Conservation (phyloP, 2,329 filamentous ascomycete genomes). For the Aspergillus thermomutatus region DNA sequence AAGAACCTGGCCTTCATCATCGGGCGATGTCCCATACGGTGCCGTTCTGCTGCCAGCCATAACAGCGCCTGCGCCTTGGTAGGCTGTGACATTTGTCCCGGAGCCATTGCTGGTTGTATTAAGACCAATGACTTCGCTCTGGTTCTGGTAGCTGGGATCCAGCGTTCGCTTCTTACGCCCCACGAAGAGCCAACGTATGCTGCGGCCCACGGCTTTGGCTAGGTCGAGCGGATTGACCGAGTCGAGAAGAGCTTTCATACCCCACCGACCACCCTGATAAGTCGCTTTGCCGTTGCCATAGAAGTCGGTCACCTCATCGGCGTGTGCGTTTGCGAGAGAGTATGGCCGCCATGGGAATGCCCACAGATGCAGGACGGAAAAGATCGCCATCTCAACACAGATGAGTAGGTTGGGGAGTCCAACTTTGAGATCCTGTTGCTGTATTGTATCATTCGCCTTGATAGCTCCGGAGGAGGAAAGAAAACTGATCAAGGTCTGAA, state of each 20-base stretch:
- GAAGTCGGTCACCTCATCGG: slow-evolving; percentile 42
- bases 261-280: slow-evolving; percentile 64
- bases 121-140: slow-evolving; percentile 27
- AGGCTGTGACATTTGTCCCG: slow-evolving; percentile 21
- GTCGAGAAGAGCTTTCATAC: slow-evolving; percentile 63
- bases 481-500: slow-evolving; percentile 56
- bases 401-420: slow-evolving; percentile 75
- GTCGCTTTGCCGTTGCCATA: slow-evolving; percentile 45
- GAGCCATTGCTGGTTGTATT: slow-evolving; percentile 16
- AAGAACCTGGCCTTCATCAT: slow-evolving; percentile 39
- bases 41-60: slow-evolving; percentile 19
- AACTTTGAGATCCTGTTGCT: slow-evolving; percentile 73
- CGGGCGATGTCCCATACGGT: slow-evolving; percentile 23
- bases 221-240: slow-evolving; percentile 81
- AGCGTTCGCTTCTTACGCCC: slow-evolving; percentile 55
- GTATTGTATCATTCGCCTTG: slow-evolving; percentile 59
- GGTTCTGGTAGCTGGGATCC: slow-evolving; percentile 39
- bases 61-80: slow-evolving; percentile 22
- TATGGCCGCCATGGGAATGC: slow-evolving; percentile 79
- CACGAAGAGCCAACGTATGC: slow-evolving; percentile 76
- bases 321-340: slow-evolving; percentile 46
- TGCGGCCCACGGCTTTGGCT: slow-evolving; percentile 72
- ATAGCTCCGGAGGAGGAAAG: slow-evolving; percentile 62
- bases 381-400: slow-evolving; percentile 81
- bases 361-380: slow-evolving; percentile 74